A percentile compares a stretch with the other conserved stretches of the same genome.
These are phyloP conservation scores for Alternaria arbusti DNA, from an alignment of 2,329 filamentous ascomycete genomes.

Conservation along the genomic window DNA sequence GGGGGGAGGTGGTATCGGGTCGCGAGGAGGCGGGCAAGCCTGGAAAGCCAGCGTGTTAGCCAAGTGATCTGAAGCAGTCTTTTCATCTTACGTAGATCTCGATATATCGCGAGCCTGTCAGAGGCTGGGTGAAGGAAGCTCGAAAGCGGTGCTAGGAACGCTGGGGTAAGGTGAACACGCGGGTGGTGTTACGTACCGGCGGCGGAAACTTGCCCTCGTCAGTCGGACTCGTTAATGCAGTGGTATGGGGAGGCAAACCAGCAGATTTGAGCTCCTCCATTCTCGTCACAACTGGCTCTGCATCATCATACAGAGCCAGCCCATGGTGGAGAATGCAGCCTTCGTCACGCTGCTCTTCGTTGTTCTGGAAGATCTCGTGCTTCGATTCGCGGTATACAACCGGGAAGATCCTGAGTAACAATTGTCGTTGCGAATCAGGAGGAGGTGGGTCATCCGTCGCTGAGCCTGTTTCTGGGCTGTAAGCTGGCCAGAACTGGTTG, in stretches of 20 bases:
- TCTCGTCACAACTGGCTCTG: slow-evolving; percentile 40
- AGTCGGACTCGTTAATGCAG: slow-evolving; percentile 45
- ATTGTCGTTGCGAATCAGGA: slow-evolving; percentile 46
- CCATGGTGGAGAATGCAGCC: slow-evolving; percentile 59
- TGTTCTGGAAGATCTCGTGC: slow-evolving; percentile 51
- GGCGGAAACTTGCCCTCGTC: slow-evolving; percentile 47
- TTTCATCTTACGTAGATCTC: slow-evolving; percentile 6
- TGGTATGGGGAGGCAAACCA: slow-evolving; percentile 47
- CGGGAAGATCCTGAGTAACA: slow-evolving; percentile 60
- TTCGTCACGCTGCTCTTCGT: slow-evolving; percentile 53
- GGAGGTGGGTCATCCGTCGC: slow-evolving; percentile 30
- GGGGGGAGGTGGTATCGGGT: slow-evolving; percentile 10
- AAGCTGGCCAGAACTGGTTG: slow-evolving; percentile 44
- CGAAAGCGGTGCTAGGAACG: slow-evolving; percentile 6
- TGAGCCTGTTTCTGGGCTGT: slow-evolving; percentile 42
- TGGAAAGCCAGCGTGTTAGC: slow-evolving; percentile 19
- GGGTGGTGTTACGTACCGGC: slow-evolving; percentile 32
- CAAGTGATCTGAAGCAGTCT: slow-evolving; percentile 1
- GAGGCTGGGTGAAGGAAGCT: slow-evolving; percentile 2
- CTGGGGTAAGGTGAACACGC: slow-evolving; percentile 12
- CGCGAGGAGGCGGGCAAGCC: slow-evolving; percentile 13
- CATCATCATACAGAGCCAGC: slow-evolving; percentile 58
- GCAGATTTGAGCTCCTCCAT: slow-evolving; percentile 46
- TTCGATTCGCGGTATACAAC: slow-evolving; percentile 60
- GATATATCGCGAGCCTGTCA: slow-evolving; percentile 5